Evolutionary conservation across 352 stramenopile genomes (phyloP).

Genomic region (Globisporangium middletonii): DNA sequence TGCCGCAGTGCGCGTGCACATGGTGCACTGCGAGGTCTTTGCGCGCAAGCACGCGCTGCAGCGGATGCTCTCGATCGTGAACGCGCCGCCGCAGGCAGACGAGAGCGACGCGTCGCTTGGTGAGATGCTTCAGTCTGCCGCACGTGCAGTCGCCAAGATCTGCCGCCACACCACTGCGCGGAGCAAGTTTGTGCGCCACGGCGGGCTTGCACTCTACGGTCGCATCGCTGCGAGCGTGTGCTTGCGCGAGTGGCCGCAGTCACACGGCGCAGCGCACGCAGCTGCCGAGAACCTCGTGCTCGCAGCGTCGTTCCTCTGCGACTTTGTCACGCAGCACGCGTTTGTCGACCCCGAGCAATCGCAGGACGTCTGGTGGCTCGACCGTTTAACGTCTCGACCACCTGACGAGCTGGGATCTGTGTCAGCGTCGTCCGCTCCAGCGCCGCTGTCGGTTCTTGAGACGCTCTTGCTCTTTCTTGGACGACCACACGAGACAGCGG

Average conservation of each 20-base stretch:
- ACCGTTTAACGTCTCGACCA: constrained; percentile 1
- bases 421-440: not conserved
- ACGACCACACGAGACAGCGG: not conserved
- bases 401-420: not conserved
- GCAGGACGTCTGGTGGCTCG: constrained; percentile 5
- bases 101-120: constrained; percentile 8
- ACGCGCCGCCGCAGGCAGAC: not conserved
- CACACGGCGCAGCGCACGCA: not conserved
- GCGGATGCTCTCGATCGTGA: constrained; percentile 11
- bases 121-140: constrained; percentile 19
- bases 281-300: constrained; percentile 25
- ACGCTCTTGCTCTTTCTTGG: constrained; percentile 7
- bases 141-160: constrained; percentile 23
- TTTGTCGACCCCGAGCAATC: constrained; percentile 5
- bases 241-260: not conserved
- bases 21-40: constrained; percentile 26
- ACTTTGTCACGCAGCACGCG: constrained; percentile 4
- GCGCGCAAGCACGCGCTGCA: constrained; percentile 17
- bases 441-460: constrained; percentile 7
- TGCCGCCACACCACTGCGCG: constrained; percentile 8
- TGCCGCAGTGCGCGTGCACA: constrained; percentile 18
- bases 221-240: constrained; percentile 15
- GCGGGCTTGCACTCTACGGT: constrained; percentile 17
- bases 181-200: constrained; percentile 22
- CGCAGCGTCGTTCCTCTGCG: constrained; percentile 22